phyloP scores from a whole-genome alignment of 768 basidiomycete species.

The Termitomyces titanicus region DNA sequence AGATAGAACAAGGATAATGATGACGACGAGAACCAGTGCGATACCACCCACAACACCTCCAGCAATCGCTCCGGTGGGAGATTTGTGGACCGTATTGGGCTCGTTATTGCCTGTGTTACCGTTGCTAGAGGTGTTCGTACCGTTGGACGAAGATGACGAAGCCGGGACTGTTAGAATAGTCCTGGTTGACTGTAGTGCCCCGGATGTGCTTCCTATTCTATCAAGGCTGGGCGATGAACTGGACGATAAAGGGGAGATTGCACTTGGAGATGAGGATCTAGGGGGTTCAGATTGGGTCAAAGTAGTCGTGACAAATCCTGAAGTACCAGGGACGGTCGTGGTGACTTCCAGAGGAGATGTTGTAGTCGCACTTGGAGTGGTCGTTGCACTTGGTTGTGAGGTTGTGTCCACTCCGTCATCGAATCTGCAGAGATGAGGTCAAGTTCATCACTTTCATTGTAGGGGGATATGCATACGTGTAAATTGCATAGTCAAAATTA shows the following conservation, averaged over 20 bases:
- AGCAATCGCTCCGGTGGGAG: background rate
- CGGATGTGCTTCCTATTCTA: background rate
- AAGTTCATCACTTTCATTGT: background rate
- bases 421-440: background rate
- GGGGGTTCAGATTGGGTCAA: background rate
- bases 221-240: background rate
- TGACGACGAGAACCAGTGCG: background rate
- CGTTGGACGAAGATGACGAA: background rate
- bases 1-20: background rate
- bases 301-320: background rate
- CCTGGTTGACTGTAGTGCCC: background rate
- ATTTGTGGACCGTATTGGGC: background rate
- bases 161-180: background rate
- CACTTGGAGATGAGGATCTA: background rate
- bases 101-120: background rate
- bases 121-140: background rate
- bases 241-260: background rate
- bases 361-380: background rate
- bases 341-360: background rate
- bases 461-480: constrained; percentile 27
- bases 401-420: background rate
- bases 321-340: background rate
- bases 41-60: background rate
- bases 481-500: constrained; percentile 39
- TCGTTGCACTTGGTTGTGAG: background rate